Conservation (phyloP, 2,329 filamentous ascomycete genomes). For the Chaetothyriales sp. region DNA sequence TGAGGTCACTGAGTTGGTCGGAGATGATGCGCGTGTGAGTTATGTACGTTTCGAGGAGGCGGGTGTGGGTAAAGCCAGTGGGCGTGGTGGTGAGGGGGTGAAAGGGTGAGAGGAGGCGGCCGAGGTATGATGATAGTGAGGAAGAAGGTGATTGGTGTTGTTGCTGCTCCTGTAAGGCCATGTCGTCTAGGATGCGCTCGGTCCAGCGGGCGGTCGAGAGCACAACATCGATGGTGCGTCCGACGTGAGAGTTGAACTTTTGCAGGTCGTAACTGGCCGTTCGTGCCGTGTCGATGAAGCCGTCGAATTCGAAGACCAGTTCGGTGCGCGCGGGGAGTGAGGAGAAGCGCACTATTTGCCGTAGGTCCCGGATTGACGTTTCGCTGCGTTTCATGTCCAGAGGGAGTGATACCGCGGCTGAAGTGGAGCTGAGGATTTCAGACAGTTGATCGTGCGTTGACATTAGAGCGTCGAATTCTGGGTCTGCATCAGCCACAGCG, state of each 20-base stretch:
- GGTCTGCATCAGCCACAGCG: slow-evolving; percentile 20
- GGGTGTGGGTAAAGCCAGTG: slow-evolving; percentile 44
- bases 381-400: slow-evolving; percentile 70
- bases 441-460: slow-evolving; percentile 63
- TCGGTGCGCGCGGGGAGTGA: slow-evolving; percentile 49
- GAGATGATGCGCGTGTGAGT: slow-evolving; percentile 57
- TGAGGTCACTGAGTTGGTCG: slow-evolving; percentile 53
- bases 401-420: slow-evolving; percentile 53
- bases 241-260: slow-evolving; percentile 63
- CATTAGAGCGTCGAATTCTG: slow-evolving; percentile 65
- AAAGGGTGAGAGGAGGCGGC: slow-evolving; percentile 46
- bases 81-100: slow-evolving; percentile 27
- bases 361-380: slow-evolving; percentile 58
- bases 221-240: slow-evolving; percentile 58
- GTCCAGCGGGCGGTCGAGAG: slow-evolving; percentile 67
- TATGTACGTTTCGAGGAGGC: slow-evolving; percentile 60
- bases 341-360: slow-evolving; percentile 58
- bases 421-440: slow-evolving; percentile 55
- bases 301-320: slow-evolving; percentile 60
- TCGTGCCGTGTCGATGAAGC: slow-evolving; percentile 57
- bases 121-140: slow-evolving; percentile 25
- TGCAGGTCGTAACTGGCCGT: slow-evolving; percentile 54
- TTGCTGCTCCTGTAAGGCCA: slow-evolving; percentile 31
- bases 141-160: neutral
- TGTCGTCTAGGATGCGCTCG: slow-evolving; percentile 50